Conservation (phyloP, 371 early-diverging fungal genomes). For the Zychaea mexicana region DNA sequence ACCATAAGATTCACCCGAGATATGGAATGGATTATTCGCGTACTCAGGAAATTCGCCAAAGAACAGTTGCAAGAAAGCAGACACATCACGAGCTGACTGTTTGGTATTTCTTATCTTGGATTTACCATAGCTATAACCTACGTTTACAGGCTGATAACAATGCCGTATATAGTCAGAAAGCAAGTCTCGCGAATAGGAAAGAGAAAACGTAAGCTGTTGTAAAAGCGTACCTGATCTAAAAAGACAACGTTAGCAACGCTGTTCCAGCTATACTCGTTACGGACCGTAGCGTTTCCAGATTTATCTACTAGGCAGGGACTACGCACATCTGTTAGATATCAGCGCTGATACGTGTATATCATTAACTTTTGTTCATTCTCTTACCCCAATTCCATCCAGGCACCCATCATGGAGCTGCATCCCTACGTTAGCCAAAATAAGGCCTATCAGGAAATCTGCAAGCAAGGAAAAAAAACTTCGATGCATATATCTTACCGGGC, state of each 20-base stretch:
- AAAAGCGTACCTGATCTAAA: constrained; percentile 66
- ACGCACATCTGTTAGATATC: neutral
- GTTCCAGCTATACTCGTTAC: constrained; percentile 78
- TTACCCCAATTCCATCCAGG: constrained; percentile 79
- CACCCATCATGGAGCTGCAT: constrained; percentile 74
- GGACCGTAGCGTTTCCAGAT: constrained; percentile 58
- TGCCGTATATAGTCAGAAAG: neutral
- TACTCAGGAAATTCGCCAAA: constrained; percentile 62
- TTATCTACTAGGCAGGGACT: constrained; percentile 65
- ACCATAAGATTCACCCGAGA: constrained; percentile 70
- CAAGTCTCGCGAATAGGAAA: neutral
- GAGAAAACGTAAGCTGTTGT: neutral
- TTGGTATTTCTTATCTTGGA: constrained; percentile 49
- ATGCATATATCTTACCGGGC: constrained; percentile 49
- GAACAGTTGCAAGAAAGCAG: constrained; percentile 71
- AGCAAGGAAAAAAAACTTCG: neutral
- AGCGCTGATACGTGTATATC: neutral
- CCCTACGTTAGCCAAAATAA: constrained; percentile 20
- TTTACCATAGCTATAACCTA: constrained; percentile 76
- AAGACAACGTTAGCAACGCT: constrained; percentile 78
- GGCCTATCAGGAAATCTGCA: neutral
- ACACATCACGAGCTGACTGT: constrained; percentile 57
- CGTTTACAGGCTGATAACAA: constrained; percentile 62
- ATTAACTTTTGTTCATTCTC: neutral
- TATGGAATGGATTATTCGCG: constrained; percentile 37